A percentile compares a stretch with the other conserved stretches of the same genome.
These are phyloP conservation scores for Hydnomerulius pinastri DNA, from an alignment of 768 basidiomycete species.

Conservation along the genomic window DNA sequence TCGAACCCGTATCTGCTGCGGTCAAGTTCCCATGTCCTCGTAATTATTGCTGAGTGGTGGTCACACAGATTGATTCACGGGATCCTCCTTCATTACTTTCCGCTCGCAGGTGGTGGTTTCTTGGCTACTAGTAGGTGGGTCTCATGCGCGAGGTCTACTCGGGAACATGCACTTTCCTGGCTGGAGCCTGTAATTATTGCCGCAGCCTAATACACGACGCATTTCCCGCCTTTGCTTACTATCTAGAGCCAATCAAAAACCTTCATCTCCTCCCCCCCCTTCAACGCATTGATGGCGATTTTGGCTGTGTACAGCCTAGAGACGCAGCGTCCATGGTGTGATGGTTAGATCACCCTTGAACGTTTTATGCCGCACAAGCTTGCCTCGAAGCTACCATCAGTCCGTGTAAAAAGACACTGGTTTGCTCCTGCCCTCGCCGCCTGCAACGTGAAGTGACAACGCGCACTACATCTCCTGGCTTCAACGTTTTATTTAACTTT, in stretches of 20 bases:
- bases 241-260: not conserved
- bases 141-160: not conserved
- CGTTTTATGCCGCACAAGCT: slow-evolving; percentile 7
- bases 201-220: not conserved
- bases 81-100: not conserved
- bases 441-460: not conserved
- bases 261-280: not conserved
- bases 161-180: too few species aligned
- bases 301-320: slow-evolving; percentile 17
- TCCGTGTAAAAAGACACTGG: slow-evolving; percentile 2
- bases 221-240: not conserved
- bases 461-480: not conserved
- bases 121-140: too few species aligned
- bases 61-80: not conserved
- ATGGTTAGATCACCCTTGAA: slow-evolving; percentile 7
- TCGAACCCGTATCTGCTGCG: too few species aligned
- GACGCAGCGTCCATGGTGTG: slow-evolving; percentile 4
- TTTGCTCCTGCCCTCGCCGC: slow-evolving; percentile 8
- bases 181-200: too few species aligned
- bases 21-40: slow-evolving; percentile 1
- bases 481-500: not conserved
- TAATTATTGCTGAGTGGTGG: slow-evolving; percentile 3
- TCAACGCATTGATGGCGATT: slow-evolving; percentile 6
- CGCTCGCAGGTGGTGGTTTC: too few species aligned
- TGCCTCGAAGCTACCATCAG: slow-evolving; percentile 15